Base-by-base conservation (phyloP, 768 basidiomycete species). In the Gloeopeniophorella convolvens region DNA sequence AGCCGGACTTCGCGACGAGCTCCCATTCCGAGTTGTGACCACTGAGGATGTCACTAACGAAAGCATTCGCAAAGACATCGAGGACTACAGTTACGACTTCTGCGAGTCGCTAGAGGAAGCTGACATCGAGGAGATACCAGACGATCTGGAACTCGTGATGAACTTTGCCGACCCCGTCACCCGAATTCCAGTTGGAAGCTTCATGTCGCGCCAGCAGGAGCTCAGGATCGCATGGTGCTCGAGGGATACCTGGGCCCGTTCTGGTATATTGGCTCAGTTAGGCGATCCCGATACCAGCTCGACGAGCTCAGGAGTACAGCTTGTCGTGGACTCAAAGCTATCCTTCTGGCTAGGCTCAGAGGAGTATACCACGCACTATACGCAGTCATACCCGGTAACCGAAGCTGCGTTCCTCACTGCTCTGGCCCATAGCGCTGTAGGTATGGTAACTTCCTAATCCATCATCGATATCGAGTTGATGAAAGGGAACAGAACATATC, bases 91-190 rank as follows among this genome's bases (percentile, higher is more conserved):
- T 26, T 15, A n/a, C 37, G 44, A 45, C 20, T 45, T 40, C 27
- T 32, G 45, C 3, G 31, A 45, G 37, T 51, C 36, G 44, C 32
- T 40, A 11, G 50, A 45, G 45, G 50, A 51, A 20, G 50, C 50
- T 5, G 37, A 41, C 30, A 11, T 51, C 30, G 43, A 45, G n/a
- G 50, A 45, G 33, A 4, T 45, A 15, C 44, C 37, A 32, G 32
- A 45, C 24, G 44, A 45, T 39, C 43, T 45, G 28, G 50, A 51
- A 33, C 31, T 40, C 36, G 27, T 40, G 24, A 26, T 51, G 26
- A 24, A 31, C 18, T 51, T 51, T n/a, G 24, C 20, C 11, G n/a
- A 45, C 23, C 31, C 20, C 4, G 15, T 27, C 2, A 3, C 11
- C 20, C 44, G 37, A 23, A 27, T 30, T 7, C 36, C 43, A 1